Evolutionary conservation across 2,329 filamentous ascomycete genomes (phyloP).

Genomic region (Scorias spongiosa): DNA sequence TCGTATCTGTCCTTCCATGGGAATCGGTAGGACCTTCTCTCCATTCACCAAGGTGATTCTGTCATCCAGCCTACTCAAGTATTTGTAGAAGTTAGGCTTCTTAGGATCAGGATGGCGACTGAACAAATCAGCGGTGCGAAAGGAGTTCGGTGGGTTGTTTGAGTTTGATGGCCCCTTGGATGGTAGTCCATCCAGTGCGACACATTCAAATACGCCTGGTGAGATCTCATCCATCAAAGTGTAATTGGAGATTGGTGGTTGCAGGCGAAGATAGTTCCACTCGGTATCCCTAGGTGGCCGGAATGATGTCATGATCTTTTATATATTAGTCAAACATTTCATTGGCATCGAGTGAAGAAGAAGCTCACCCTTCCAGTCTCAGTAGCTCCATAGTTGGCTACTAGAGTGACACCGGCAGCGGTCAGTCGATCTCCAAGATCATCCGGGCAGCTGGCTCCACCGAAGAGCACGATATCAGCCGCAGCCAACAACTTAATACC

Average conservation of each 20-base stretch:
- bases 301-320: conserved; percentile 41
- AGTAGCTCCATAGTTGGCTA: conserved; percentile 30
- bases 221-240: conserved; percentile 21
- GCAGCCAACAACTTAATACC: conserved; percentile 25
- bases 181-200: conserved; percentile 22
- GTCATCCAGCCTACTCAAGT: conserved; percentile 32
- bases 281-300: conserved; percentile 37
- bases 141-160: conserved; percentile 28
- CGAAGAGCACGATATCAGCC: conserved; percentile 18
- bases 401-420: conserved; percentile 18
- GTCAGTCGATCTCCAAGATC: conserved; percentile 20
- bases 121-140: conserved; percentile 37
- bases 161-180: conserved; percentile 29
- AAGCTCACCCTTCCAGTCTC: conserved; percentile 37
- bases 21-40: conserved; percentile 34
- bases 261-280: conserved; percentile 43
- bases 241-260: conserved; percentile 15
- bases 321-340: too few species aligned
- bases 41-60: conserved; percentile 33
- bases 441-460: conserved; percentile 20
- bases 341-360: too few species aligned
- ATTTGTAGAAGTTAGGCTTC: conserved; percentile 31
- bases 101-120: conserved; percentile 24
- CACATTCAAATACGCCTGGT: conserved; percentile 27
- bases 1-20: conserved; percentile 39